Base-by-base conservation (phyloP, 352 stramenopile species). In the Paralagenidium karlingii region DNA sequence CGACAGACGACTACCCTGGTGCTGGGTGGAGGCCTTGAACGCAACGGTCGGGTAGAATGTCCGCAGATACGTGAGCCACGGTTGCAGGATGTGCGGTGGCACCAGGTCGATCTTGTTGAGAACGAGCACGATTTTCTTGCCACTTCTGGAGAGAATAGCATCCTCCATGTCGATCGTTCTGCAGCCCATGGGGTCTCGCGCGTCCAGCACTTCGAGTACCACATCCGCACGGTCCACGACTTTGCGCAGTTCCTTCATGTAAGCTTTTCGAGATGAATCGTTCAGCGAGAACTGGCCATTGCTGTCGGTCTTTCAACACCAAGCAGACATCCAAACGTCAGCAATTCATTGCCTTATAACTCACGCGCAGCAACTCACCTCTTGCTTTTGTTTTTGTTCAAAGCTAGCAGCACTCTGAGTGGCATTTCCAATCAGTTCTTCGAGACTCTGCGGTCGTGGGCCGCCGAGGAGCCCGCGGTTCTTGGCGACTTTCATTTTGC, bases 51-150 rank as follows among this genome's bases (percentile, higher is more conserved):
- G 93, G 60, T 96, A 95, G 49, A 88, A 94, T 24, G 75, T 68
- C 11, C 95, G 69, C 27, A 99, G 61, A 37, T 94, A 83, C 37
- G 73, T 88, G 24, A 99, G 71, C 96, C 96, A 99, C 40, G 74
- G 66, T 40, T 89, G 58, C n/a, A 98, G 76, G 38, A 97, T 87
- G 19, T 96, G 76, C 31, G 94, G 93, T 15, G 95, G 96, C 40
- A 99, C 92, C 11, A 99, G 73, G 57, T 99, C 96, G 58, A 98
- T 96, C 62, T 99, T 99, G 66, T 99, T 99, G 26, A 99, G 56
- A 29, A 99, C 94, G 3, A 98, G 62, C 36, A 99, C 90, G 48
- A 99, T 82, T 36, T 92, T 83, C 66, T 99, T 99, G 56, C 93
- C 83, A 39, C 77, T 57, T 22, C 94, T 83, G 24, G 84, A 83